Conservation (phyloP, 768 basidiomycete genomes). For the Lentinula sp. region DNA sequence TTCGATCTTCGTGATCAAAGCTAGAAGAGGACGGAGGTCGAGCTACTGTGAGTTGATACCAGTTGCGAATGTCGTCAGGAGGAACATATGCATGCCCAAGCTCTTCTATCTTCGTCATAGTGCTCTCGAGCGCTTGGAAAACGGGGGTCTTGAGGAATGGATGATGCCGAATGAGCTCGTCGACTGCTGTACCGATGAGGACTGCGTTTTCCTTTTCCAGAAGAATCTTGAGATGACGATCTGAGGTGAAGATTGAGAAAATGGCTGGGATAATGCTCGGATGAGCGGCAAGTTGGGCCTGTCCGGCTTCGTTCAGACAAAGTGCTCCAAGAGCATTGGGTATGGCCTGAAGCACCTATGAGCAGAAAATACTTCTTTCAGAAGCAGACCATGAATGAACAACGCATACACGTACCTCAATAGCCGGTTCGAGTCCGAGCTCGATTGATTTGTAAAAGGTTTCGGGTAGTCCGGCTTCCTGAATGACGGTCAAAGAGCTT, state of each 20-base stretch:
- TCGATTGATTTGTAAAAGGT: conserved; percentile 85
- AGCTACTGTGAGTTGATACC: conserved; percentile 49
- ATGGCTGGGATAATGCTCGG: conserved; percentile 82
- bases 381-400: neutral
- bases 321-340: conserved; percentile 95
- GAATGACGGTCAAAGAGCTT: conserved; percentile 86
- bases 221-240: conserved; percentile 74
- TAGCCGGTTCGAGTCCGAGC: conserved; percentile 75
- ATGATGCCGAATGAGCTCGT: conserved; percentile 96
- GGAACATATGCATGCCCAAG: conserved; percentile 56
- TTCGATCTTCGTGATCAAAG: conserved; percentile 33
- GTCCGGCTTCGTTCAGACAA: conserved; percentile 88
- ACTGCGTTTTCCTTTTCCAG: conserved; percentile 92
- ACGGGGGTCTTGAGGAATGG: conserved; percentile 78
- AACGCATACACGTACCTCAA: conserved; percentile 55
- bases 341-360: conserved; percentile 83
- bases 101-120: conserved; percentile 69
- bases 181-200: conserved; percentile 82
- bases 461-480: conserved; percentile 87
- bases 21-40: conserved; percentile 15
- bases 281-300: conserved; percentile 70
- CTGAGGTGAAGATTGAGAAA: conserved; percentile 81
- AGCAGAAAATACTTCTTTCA: conserved; percentile 4
- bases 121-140: conserved; percentile 68
- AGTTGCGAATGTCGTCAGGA: conserved; percentile 54